A percentile compares a stretch with the other conserved stretches of the same genome.
Evolutionary conservation across 2,329 filamentous ascomycete species (phyloP).

Genomic region (Didymella keratinophila): DNA sequence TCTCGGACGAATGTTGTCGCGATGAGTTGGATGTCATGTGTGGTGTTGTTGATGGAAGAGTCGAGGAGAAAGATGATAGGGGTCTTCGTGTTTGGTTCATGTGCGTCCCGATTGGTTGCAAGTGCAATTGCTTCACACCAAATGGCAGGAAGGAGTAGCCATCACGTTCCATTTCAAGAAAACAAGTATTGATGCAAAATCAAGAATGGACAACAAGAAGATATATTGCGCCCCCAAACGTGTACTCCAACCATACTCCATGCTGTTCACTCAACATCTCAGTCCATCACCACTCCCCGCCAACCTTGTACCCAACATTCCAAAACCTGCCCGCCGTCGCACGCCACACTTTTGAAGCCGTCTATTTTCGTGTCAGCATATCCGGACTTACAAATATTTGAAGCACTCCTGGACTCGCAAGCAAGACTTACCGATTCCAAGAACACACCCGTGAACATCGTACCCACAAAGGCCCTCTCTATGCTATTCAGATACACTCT

Average conservation of each 20-base stretch:
- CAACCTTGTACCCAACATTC: constrained; percentile 60
- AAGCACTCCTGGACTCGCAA: no score
- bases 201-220: neutral
- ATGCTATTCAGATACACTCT: constrained; percentile 54
- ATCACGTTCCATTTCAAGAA: neutral
- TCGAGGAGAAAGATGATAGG: neutral
- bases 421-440: constrained; percentile 53
- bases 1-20: neutral
- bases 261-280: neutral
- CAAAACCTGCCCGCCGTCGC: constrained; percentile 59
- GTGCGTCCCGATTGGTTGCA: neutral
- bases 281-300: constrained; percentile 59
- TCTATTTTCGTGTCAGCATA: constrained; percentile 33
- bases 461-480: constrained; percentile 58
- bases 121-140: neutral
- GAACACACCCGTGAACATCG: constrained; percentile 61
- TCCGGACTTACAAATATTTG: neutral
- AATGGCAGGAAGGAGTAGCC: neutral
- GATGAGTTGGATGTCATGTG: neutral
- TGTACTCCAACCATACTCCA: no score
- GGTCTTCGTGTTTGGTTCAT: neutral
- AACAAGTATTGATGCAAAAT: neutral
- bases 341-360: constrained; percentile 59
- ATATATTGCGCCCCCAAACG: no score
- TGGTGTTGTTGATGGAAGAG: neutral